Evolutionary conservation across 202 grass and related monocot genomes (phyloP), one percentile per base, ranked within the genome.

Genomic region (Eragrostis tef): DNA sequence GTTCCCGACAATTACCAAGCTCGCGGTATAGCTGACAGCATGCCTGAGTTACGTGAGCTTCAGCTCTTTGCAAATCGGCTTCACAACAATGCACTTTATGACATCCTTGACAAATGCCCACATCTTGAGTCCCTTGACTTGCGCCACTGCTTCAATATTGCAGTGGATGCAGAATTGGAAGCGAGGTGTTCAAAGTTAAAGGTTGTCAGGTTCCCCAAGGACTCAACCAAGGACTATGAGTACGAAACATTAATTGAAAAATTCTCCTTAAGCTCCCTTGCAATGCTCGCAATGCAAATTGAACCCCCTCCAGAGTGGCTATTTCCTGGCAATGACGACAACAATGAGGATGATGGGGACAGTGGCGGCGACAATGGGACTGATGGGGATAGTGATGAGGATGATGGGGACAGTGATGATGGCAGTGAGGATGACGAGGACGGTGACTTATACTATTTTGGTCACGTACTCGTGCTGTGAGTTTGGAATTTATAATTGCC

Each of bases 31-130:
- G 51, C 51, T 20, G 6, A 1, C 19, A 9, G 17, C 51, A 54
- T 54, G 51, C 51, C 17, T 54, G 51, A 54, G 17, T 54, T 54
- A 54, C 51, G 15, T 6, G 17, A 54, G 6, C 51, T 54, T n/a
- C 51, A 54, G 51, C 51, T 54, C 51, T 54, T 54, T 54, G 51
- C 51, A 6, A 54, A 54, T 54, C 51, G 51, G 51, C 51, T 54
- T n/a, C 51, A 54, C 51, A 54, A 54, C 51, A 54, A 54, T 54
- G 51, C 17, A 54, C 51, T 54, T 54, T n/a, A 54, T 54, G 51
- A n/a, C 17, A 54, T 54, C 51, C 51, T 54, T 54, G 51, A 54
- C 51, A 54, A 54, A 54, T 54, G 51, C 17, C 51, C 6, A 54
- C 51, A 54, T 54, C 51, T 54, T 54, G 51, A 54, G 20, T 54